phyloP scores from a whole-genome alignment of 2,329 filamentous ascomycete species.

The Bipolaris cookei region DNA sequence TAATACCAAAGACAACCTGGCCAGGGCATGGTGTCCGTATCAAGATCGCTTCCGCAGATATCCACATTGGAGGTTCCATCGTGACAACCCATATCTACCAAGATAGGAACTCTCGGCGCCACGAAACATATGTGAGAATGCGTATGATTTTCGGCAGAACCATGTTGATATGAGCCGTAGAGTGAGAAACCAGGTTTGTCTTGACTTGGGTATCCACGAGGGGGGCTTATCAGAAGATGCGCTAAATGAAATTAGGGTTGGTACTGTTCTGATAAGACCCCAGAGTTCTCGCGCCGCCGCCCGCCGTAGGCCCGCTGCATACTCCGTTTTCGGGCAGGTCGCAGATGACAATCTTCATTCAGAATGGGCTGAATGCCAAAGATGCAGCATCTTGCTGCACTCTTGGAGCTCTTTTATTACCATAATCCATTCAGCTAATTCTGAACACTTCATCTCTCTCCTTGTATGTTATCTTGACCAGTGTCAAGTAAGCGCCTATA shows the following conservation, averaged over 20 bases:
- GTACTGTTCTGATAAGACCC: slow-evolving; percentile 20
- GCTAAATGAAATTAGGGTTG: slow-evolving; percentile 7
- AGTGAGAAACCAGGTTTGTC: not conserved
- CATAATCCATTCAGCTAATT: not conserved
- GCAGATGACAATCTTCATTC: slow-evolving; percentile 8
- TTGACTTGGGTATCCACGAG: not conserved
- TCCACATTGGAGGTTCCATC: not conserved
- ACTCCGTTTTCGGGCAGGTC: slow-evolving; percentile 3
- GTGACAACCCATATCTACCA: not conserved
- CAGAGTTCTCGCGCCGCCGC: slow-evolving; percentile 15
- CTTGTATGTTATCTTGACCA: not conserved
- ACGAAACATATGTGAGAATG: not conserved
- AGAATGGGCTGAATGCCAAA: not conserved
- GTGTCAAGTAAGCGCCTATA: not conserved
- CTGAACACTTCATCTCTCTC: not conserved
- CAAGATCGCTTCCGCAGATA: slow-evolving; percentile 1
- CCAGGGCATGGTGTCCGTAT: not conserved
- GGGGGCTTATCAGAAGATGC: not conserved
- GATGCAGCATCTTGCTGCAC: not conserved
- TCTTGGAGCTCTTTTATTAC: not conserved
- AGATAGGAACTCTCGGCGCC: slow-evolving; percentile 30
- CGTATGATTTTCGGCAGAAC: not conserved
- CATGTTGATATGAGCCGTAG: not conserved
- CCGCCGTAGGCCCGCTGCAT: slow-evolving; percentile 27
- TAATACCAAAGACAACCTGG: not conserved